These are phyloP conservation scores for Baudoinia panamericana DNA, from an alignment of 495 filamentous ascomycete species.

Conservation along the genomic window DNA sequence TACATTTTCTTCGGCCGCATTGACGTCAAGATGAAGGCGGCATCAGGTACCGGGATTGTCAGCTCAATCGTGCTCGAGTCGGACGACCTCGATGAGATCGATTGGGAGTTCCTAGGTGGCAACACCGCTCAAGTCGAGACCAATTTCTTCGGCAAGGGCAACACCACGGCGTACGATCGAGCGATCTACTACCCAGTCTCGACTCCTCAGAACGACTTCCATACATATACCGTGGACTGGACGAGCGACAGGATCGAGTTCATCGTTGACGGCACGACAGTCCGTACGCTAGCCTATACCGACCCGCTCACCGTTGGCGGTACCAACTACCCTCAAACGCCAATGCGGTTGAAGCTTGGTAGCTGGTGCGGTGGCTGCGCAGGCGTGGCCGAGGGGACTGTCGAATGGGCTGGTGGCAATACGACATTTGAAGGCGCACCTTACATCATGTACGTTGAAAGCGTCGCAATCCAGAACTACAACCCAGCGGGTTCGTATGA, in stretches of 20 bases:
- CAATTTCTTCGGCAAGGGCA: conserved; percentile 82
- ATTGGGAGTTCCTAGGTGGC: conserved; percentile 70
- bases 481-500: conserved; percentile 53
- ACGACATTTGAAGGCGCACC: conserved; percentile 59
- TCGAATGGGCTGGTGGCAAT: conserved; percentile 67
- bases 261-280: conserved; percentile 54
- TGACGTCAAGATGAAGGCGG: conserved; percentile 58
- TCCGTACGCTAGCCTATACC: conserved; percentile 53
- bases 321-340: conserved; percentile 67
- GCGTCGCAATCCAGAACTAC: conserved; percentile 52
- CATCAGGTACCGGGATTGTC: conserved; percentile 61
- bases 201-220: conserved; percentile 44
- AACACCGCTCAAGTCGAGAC: conserved; percentile 42
- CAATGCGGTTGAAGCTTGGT: conserved; percentile 70
- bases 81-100: conserved; percentile 79
- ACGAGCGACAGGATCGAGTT: conserved; percentile 56
- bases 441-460: conserved; percentile 65
- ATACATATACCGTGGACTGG: conserved; percentile 82
- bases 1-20: conserved; percentile 69
- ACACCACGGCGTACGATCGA: conserved; percentile 51
- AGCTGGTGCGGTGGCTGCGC: conserved; percentile 80
- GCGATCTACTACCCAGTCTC: conserved; percentile 44
- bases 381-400: conserved; percentile 29
- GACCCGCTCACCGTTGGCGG: conserved; percentile 45
- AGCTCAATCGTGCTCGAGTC: conserved; percentile 73